These are phyloP conservation scores for Auricularia auricula-judae DNA, from an alignment of 768 basidiomycete species.

Conservation along the genomic window DNA sequence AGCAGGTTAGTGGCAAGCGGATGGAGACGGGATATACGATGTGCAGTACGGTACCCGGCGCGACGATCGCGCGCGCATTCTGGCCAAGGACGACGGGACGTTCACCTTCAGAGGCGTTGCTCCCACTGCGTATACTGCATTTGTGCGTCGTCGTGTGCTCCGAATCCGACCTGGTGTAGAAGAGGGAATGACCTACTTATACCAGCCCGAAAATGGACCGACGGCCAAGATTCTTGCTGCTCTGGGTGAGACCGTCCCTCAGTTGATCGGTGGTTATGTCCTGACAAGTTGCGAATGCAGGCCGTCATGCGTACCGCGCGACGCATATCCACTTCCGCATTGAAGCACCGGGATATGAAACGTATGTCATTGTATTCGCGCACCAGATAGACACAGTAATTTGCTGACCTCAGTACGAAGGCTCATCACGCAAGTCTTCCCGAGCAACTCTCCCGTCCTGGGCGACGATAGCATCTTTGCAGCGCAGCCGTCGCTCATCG, in stretches of 20 bases:
- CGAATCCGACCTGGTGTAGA: neutral
- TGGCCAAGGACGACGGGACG: constrained; percentile 13
- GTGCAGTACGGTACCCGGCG: constrained; percentile 18
- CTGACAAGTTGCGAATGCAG: neutral
- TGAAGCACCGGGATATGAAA: neutral
- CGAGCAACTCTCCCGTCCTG: neutral
- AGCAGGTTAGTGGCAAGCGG: constrained; percentile 26
- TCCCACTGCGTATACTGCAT: neutral
- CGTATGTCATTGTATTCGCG: neutral
- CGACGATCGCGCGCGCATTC: constrained; percentile 20
- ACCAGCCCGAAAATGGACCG: neutral
- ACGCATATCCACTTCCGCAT: neutral
- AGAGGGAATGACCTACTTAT: neutral
- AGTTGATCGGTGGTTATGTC: neutral
- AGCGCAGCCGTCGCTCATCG: neutral
- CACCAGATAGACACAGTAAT: neutral
- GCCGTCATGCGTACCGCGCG: neutral
- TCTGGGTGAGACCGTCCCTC: neutral
- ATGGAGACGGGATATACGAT: constrained; percentile 28
- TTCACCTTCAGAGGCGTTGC: neutral
- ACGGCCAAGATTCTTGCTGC: neutral
- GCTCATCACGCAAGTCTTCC: neutral
- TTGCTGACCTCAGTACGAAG: neutral
- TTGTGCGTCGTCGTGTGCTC: too few relatives aligned
- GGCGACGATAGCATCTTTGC: neutral